These are phyloP conservation scores for Verticillium tricorpus DNA, from an alignment of 2,329 filamentous ascomycete genomes.

Conservation along the genomic window DNA sequence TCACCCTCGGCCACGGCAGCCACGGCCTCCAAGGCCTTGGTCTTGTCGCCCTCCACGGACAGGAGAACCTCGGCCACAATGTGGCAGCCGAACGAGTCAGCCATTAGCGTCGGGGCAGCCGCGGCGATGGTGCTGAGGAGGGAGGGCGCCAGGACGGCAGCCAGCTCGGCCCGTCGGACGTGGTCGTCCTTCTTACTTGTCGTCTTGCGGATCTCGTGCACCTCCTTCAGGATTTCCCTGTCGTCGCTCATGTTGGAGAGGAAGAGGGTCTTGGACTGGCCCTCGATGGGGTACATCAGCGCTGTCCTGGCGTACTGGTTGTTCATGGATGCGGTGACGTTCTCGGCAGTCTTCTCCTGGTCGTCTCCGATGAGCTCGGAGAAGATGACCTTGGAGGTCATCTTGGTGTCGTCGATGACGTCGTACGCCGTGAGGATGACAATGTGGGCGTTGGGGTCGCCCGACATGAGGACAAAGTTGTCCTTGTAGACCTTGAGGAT, in stretches of 20 bases:
- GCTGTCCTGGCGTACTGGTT: slow-evolving; percentile 62
- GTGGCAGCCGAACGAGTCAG: slow-evolving; percentile 80
- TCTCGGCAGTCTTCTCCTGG: slow-evolving; percentile 56
- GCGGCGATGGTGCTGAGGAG: slow-evolving; percentile 70
- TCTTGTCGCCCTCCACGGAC: slow-evolving; percentile 69
- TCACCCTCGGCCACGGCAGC: slow-evolving; percentile 59
- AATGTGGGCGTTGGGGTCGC: slow-evolving; percentile 71
- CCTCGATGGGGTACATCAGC: slow-evolving; percentile 78
- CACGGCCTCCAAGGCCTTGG: slow-evolving; percentile 65
- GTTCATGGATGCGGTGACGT: slow-evolving; percentile 59
- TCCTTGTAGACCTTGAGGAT: slow-evolving; percentile 89
- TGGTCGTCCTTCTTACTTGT: slow-evolving; percentile 93
- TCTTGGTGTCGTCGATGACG: slow-evolving; percentile 88
- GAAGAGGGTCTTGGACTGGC: slow-evolving; percentile 56
- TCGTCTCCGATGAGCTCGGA: slow-evolving; percentile 77
- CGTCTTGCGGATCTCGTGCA: slow-evolving; percentile 71
- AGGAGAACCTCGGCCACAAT: slow-evolving; percentile 81
- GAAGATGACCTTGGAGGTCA: slow-evolving; percentile 81
- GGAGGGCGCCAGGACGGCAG: slow-evolving; percentile 67
- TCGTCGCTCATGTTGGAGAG: slow-evolving; percentile 60
- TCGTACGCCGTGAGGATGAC: slow-evolving; percentile 85
- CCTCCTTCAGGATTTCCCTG: slow-evolving; percentile 67
- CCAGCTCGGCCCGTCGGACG: slow-evolving; percentile 69
- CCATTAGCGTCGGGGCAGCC: slow-evolving; percentile 62
- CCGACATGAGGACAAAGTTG: slow-evolving; percentile 78